Evolutionary conservation across 176 grass and related monocot species (phyloP), one percentile per base, ranked within the genome.

Genomic region (Carex kokanica): DNA sequence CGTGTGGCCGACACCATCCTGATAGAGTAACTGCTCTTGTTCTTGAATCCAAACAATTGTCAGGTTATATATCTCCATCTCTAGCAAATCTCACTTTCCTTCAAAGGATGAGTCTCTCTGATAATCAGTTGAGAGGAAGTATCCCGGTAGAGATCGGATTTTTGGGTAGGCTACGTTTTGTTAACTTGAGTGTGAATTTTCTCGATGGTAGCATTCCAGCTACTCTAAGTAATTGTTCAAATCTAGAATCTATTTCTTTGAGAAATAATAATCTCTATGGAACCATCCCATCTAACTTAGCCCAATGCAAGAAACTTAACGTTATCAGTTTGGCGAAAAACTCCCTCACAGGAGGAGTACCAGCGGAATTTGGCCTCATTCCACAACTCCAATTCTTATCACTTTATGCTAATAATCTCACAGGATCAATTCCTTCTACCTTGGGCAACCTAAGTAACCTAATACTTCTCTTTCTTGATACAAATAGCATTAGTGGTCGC

Each of bases 61-160:
- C 70, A 74, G 70, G 70, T 74, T 52, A 52, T 25, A 24, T 74
- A 74, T 74, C 70, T 74, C 43, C 70, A n/a, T 74, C n/a, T 4
- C 6, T 74, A 14, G 20, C 79, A 59, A 92, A 89, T 23, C 87
- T 89, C 82, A 85, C 90, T 21, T 92, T 87, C 41, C 90, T 89
- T 11, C 24, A 60, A 41, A 64, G 25, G 43, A 53, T 92, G 34
- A 70, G 3, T 24, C 84, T 89, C 23, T 40, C 67, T 9, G 21
- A 86, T 72, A 86, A 89, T 69, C 54, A 49, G 0, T 45, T 90
- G 13, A 54, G 27, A 0, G 85, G 85, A 57, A 21, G 3, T 21
- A 81, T 90, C 6, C 85, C 65, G 1, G 12, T 64, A 60, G 81
- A 87, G 74, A 12, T 90, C 0, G 85, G 85, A 29, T 29, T 47